A percentile compares a stretch with the other conserved stretches of the same genome.
Evolutionary conservation across 805 yeast species (phyloP).

Genomic region (Wickerhamiella kazuoi): DNA sequence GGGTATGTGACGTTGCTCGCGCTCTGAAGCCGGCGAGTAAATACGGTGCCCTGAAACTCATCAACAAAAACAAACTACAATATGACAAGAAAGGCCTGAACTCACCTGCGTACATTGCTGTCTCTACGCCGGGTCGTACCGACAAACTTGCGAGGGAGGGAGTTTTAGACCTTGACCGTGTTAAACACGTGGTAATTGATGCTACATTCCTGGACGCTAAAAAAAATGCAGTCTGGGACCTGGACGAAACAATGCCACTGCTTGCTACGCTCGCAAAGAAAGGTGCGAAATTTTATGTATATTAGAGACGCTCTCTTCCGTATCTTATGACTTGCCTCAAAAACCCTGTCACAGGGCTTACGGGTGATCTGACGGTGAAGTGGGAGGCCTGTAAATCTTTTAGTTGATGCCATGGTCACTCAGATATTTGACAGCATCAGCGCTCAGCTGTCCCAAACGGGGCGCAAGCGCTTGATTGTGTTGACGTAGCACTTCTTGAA

Average conservation of each 20-base stretch:
- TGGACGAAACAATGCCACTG: slow-evolving; percentile 17
- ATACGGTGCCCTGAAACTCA: slow-evolving; percentile 43
- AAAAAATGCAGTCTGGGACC: slow-evolving; percentile 43
- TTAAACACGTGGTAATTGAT: slow-evolving; percentile 42
- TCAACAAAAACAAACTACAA: slow-evolving; percentile 53
- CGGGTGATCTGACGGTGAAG: too few relatives aligned
- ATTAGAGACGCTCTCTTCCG: too few relatives aligned
- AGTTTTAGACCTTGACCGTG: slow-evolving; percentile 26
- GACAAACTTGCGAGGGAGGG: slow-evolving; percentile 30
- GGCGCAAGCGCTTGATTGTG: neutral
- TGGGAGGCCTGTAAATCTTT: too few relatives aligned
- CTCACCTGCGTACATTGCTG: slow-evolving; percentile 29
- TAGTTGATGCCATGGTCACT: neutral
- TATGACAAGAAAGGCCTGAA: slow-evolving; percentile 37
- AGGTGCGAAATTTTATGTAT: slow-evolving; percentile 34
- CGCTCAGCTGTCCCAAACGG: neutral
- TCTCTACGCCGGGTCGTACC: slow-evolving; percentile 49
- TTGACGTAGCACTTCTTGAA: slow-evolving; percentile 7
- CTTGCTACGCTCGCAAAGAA: slow-evolving; percentile 12
- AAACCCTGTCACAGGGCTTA: too few relatives aligned
- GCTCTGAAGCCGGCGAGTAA: slow-evolving; percentile 27
- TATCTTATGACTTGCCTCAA: too few relatives aligned
- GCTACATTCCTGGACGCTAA: slow-evolving; percentile 44
- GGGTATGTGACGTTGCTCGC: slow-evolving; percentile 75
- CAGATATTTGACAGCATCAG: neutral